Evolutionary conservation across 1,284 basidiomycete species (phyloP), one percentile per base, ranked within the genome.

Genomic region (Leccinum cinnamomeum): DNA sequence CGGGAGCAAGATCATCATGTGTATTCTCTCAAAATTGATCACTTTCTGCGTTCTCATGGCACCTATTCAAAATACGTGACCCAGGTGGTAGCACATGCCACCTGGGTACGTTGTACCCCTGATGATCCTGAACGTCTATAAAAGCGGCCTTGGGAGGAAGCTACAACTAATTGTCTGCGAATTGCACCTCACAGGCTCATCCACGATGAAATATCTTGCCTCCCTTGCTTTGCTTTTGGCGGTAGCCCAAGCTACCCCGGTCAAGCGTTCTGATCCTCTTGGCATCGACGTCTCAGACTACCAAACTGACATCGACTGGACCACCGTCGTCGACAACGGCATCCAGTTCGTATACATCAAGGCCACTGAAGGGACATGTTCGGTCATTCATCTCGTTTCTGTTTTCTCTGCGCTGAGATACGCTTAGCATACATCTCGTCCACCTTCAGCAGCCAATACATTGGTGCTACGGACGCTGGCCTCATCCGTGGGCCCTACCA

Each of bases 281-380:
- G 84, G 84, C 28, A 82, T 85, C 57, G 84, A 89, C 68, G 81
- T 90, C 58, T 87, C 86, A 20, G 65, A 73, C 67, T 84, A 79
- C 64, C 88, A 89, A 64, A 68, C 79, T 25, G 71, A 69, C 63
- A 75, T 89, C 23, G 77, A 88, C 72, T 88, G 85, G 83, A 75
- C 72, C 37, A 76, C 79, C 7, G 83, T 84, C 63, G 81, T 79
- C 61, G 72, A 80, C n/a, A 85, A 85, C 63, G 87, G 86, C 4
- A 73, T 87, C 51, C 64, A 77, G 14, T 90, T 89, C 67, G 85
- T 79, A 10, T 88, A 81, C 69, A 88, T 90, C 81, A 90, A 90
- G 71, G 88, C 87, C 12, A 90, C 88, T 5, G 87, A 90, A 70
- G 85, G 86, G 14, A 88, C 83, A 46, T 73, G 80, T 87, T 57